Base-by-base conservation (phyloP, 106 monocot genomes). In the Ottelia alismoides region DNA sequence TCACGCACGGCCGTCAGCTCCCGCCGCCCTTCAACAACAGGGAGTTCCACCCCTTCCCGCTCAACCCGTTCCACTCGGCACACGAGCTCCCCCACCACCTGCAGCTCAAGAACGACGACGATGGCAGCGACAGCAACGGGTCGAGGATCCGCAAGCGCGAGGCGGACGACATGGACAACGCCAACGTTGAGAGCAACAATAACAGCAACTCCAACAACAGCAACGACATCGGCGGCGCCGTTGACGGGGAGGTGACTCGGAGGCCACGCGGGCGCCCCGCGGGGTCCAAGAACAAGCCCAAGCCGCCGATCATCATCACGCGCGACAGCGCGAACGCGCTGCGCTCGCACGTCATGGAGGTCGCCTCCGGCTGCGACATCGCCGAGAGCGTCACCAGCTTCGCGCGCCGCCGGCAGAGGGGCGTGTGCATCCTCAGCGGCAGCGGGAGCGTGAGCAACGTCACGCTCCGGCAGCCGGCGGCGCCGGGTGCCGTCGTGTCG, bases 221-320 rank as follows among this genome's bases (percentile, higher is more conserved):
- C 21, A 51, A 20, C n/a, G 48, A 28, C 7, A 12, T 18, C 2
- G 49, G 21, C 21, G 22, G 32, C 10, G 28, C 18, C 2, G 31
- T 27, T 18, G 56, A 16, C 11, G 74, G 65, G 1, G 66, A 77
- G 22, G 63, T 53, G 14, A 58, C 40, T 12, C 77, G 71, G 4
- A 70, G 82, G 0, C 74, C 82, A 0, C 77, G 77, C 1, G 82
- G 82, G 17, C 58, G 82, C 1, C 82, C 82, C 1, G 66, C 82
- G 0, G 82, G 82, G 11, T 83, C 82, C 24, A 83, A 77, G 82
- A 83, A 83, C 74, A 83, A 71, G 56, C 82, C 82, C 20, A 83
- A 77, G 35, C 77, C 82, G 4, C 82, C 82, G 2, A 77, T 82
- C 35, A 77, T 82, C 49, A 82, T 82, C 69, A 67, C 77, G 25